Evolutionary conservation across 345 rosid species (phyloP).

Genomic region (Populus deltoides): DNA sequence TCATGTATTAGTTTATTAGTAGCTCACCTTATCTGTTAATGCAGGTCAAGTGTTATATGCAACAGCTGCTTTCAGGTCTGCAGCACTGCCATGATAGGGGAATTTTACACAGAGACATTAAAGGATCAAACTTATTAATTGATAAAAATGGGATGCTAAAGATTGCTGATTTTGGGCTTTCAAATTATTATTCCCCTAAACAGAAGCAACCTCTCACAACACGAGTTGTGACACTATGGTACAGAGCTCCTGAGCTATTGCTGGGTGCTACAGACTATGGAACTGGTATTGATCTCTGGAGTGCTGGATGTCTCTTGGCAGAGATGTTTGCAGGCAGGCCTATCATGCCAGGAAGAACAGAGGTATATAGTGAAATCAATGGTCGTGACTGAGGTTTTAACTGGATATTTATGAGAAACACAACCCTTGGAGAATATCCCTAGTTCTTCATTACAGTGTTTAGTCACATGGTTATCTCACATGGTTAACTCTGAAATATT

Average conservation of each 20-base stretch:
- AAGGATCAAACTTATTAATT: constrained; percentile 61
- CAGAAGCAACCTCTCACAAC: constrained; percentile 49
- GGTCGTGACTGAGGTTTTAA: not conserved
- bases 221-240: constrained; percentile 64
- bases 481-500: not conserved
- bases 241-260: constrained; percentile 63
- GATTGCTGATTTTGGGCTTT: constrained; percentile 66
- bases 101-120: constrained; percentile 55
- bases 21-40: constrained; percentile 14
- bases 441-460: not conserved
- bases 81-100: constrained; percentile 62
- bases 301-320: constrained; percentile 66
- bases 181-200: constrained; percentile 40
- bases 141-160: constrained; percentile 51
- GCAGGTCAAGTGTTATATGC: constrained; percentile 62
- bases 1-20: not conserved
- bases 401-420: not conserved
- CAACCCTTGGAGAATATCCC: not conserved
- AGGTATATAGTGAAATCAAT: constrained; percentile 30
- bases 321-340: constrained; percentile 59
- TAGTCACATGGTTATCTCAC: not conserved
- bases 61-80: constrained; percentile 58
- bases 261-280: constrained; percentile 56
- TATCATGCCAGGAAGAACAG: constrained; percentile 58
- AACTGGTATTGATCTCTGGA: constrained; percentile 65